Base-by-base conservation (phyloP, 495 filamentous ascomycete genomes). In the Podospora anserina region DNA sequence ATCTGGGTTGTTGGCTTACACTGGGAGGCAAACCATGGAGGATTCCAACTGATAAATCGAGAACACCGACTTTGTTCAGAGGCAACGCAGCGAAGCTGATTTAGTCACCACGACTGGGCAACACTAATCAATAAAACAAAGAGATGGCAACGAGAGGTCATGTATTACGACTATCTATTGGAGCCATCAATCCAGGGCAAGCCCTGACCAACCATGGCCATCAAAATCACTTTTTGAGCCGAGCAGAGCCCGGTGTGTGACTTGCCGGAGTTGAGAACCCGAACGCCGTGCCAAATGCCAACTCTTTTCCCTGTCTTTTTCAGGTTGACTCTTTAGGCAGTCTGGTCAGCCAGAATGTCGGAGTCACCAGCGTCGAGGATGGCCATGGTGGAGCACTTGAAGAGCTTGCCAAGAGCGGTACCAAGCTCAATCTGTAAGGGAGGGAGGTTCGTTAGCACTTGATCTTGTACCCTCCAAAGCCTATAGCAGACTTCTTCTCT, bases 321-420 rank as follows among this genome's bases (percentile, higher is more conserved):
- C 59, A 19, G 39, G 28, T 65, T 60, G 61, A 74, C n/a, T 58
- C 23, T 75, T 76, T 89, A 91, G 74, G 85, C 81, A 73, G 86
- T 80, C 77, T 85, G 84, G 75, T 90, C 87, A 82, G 81, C 87
- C 74, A 99, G 86, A 81, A 98, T 97, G 84, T 99, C 94, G 66
- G 91, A 95, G 88, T 98, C 95, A 90, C 95, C 95, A 81, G 92
- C 93, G 83, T 97, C 94, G 57, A 98, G 82, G 79, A 97, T 89
- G 69, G 93, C 89, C 92, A 98, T 96, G 78, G 93, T 96, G 64
- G 90, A 91, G 87, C 93, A 97, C 67, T 89, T 82, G 87, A 78
- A 79, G 72, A 79, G 75, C 74, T 79, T 79, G 44, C 75, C 74
- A 75, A 79, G 81, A 66, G 94, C 92, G 74, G 93, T 97, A 69